A percentile compares a stretch with the other conserved stretches of the same genome.
phyloP scores from a whole-genome alignment of 495 filamentous ascomycete genomes.

The Penicillium turbatum region DNA sequence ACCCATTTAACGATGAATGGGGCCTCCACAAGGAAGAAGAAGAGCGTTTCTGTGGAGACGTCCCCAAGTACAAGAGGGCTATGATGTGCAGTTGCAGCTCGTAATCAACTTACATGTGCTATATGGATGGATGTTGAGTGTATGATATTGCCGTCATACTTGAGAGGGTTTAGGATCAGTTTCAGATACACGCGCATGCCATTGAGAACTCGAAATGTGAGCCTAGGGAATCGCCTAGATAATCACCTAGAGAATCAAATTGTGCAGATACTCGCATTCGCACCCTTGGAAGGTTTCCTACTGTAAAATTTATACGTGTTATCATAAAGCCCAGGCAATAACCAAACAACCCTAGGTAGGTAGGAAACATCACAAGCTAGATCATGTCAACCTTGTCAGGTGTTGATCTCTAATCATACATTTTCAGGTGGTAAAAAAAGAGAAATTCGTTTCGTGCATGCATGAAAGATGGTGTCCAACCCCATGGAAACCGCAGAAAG shows the following conservation, averaged over 20 bases:
- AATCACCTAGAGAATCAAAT: background rate
- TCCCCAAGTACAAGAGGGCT: conserved; percentile 67
- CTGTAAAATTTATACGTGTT: conserved; percentile 3
- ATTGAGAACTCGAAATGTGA: background rate
- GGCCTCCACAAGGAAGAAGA: conserved; percentile 65
- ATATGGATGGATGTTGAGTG: background rate
- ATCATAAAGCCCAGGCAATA: background rate
- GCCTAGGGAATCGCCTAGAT: too few species aligned
- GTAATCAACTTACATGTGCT: conserved; percentile 8
- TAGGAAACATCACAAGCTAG: conserved; percentile 5
- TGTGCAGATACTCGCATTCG: conserved; percentile 3
- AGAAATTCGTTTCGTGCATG: conserved; percentile 15
- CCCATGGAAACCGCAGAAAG: conserved; percentile 22
- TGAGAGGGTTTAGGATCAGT: background rate
- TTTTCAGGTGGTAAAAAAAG: conserved; percentile 7
- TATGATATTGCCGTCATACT: background rate
- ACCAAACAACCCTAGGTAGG: background rate
- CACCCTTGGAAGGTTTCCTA: background rate
- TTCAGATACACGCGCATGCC: background rate
- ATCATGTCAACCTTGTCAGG: conserved; percentile 10
- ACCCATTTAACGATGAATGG: conserved; percentile 85
- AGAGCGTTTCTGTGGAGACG: conserved; percentile 80
- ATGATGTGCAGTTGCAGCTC: conserved; percentile 89
- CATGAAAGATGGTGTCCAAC: conserved; percentile 7
- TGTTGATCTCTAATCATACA: conserved; percentile 15